phyloP scores from a whole-genome alignment of 1,139 yeast genomes.

The Pichia sp. region DNA sequence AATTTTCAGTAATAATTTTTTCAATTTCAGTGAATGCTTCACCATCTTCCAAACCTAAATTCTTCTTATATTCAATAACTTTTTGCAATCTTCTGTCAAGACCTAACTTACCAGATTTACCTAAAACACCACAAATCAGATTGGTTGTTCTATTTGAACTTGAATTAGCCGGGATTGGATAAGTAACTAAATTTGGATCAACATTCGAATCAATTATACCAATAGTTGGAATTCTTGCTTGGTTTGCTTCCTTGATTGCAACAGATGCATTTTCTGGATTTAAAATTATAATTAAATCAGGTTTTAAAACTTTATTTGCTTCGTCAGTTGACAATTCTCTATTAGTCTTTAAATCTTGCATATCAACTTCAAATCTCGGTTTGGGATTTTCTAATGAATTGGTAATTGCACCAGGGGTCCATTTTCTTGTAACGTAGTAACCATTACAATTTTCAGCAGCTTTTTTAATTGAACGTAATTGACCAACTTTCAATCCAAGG shows the following conservation, averaged over 20 bases:
- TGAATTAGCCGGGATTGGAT: constrained; percentile 94
- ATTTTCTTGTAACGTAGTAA: constrained; percentile 73
- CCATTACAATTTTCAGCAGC: constrained; percentile 79
- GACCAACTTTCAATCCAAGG: constrained; percentile 81
- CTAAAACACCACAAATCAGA: constrained; percentile 72
- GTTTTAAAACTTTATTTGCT: constrained; percentile 51
- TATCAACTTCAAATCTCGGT: constrained; percentile 61
- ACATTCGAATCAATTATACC: constrained; percentile 92
- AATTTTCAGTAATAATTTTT: constrained; percentile 1
- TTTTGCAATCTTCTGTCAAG: constrained; percentile 46
- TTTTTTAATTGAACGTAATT: constrained; percentile 63
- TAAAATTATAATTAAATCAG: constrained; percentile 79
- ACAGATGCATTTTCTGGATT: constrained; percentile 86
- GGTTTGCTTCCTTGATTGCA: constrained; percentile 75
- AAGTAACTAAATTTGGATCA: constrained; percentile 83
- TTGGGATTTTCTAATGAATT: constrained; percentile 73
- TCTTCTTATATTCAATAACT: constrained; percentile 31
- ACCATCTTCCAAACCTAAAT: constrained; percentile 21
- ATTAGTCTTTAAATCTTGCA: constrained; percentile 55
- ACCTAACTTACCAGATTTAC: constrained; percentile 82
- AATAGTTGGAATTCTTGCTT: constrained; percentile 81
- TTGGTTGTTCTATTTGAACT: constrained; percentile 82
- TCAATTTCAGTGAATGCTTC: constrained; percentile 12
- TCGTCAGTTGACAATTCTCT: constrained; percentile 46
- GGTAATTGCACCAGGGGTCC: constrained; percentile 95